Conservation (phyloP, 2,329 filamentous ascomycete species). For the Curvularia eragrostidis region DNA sequence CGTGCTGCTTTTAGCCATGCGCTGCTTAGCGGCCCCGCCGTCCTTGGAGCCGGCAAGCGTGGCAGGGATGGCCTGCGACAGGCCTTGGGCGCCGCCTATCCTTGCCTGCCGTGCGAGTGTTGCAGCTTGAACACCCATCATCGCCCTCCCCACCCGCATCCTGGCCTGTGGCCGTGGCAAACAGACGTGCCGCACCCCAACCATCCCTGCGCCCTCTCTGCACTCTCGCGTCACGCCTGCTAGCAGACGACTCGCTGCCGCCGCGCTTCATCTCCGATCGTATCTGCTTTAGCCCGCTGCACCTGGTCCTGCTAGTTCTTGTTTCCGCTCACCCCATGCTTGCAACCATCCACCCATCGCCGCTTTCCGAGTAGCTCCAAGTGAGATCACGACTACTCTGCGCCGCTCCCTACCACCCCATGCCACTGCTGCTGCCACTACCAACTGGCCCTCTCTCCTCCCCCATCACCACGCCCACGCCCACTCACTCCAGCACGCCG, state of each 20-base stretch:
- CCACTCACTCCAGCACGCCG: too few relatives aligned
- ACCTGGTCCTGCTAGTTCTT: conserved; percentile 26
- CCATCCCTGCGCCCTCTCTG: conserved; percentile 23
- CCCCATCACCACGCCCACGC: conserved; percentile 13
- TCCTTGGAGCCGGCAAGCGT: conserved; percentile 27
- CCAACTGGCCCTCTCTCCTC: conserved; percentile 23
- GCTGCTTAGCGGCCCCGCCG: too few relatives aligned
- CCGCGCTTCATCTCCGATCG: conserved; percentile 50
- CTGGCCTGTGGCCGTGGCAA: conserved; percentile 22
- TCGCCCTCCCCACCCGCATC: conserved; percentile 19
- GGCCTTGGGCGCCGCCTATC: conserved; percentile 28
- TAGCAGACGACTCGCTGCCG: conserved; percentile 37
- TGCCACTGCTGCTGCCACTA: conserved; percentile 20
- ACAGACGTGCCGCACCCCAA: conserved; percentile 27
- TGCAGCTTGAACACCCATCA: conserved; percentile 24
- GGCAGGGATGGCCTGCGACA: conserved; percentile 23
- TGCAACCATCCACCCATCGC: conserved; percentile 29
- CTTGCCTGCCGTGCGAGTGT: conserved; percentile 23
- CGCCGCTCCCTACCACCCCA: conserved; percentile 26
- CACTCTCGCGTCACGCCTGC: conserved; percentile 32
- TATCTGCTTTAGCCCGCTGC: conserved; percentile 38
- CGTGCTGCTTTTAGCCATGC: conserved; percentile 14
- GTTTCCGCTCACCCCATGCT: conserved; percentile 37
- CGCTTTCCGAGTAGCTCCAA: conserved; percentile 29
- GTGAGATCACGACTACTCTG: conserved; percentile 42